Conservation (phyloP, 2,329 filamentous ascomycete species). For the Pestalotiopsis sp. region DNA sequence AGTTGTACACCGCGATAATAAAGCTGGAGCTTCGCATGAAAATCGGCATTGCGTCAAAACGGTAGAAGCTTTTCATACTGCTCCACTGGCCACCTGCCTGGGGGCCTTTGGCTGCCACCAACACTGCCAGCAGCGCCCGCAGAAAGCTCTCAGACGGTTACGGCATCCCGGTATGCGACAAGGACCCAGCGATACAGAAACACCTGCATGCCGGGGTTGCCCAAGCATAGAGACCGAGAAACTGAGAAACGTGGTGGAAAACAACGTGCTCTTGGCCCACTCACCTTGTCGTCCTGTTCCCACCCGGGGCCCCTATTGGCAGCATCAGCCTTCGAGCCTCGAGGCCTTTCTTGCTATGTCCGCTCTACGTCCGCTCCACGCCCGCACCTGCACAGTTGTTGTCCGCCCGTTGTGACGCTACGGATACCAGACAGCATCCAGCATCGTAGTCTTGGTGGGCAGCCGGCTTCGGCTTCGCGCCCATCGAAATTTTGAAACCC, state of each 20-base stretch:
- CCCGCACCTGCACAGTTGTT: no score
- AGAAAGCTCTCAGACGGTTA: neutral
- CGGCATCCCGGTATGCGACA: neutral
- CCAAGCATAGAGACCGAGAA: neutral
- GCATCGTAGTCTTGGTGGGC: neutral
- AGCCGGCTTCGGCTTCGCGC: neutral
- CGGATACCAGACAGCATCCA: neutral
- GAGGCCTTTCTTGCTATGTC: neutral
- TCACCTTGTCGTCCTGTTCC: neutral
- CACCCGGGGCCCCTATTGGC: neutral
- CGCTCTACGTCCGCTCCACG: neutral
- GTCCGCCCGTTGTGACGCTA: neutral
- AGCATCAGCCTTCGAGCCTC: neutral
- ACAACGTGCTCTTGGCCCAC: neutral
- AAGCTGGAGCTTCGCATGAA: neutral
- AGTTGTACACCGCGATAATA: neutral
- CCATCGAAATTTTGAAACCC: neutral
- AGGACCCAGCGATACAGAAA: neutral
- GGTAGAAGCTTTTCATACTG: neutral
- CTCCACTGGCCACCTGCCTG: neutral
- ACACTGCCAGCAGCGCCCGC: neutral
- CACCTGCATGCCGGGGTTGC: neutral
- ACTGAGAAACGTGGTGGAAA: neutral
- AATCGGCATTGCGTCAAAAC: conserved; percentile 1
- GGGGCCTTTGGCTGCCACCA: no score